Conservation (phyloP, 164 flowering plant genomes). For the Nymphaea thermarum region DNA sequence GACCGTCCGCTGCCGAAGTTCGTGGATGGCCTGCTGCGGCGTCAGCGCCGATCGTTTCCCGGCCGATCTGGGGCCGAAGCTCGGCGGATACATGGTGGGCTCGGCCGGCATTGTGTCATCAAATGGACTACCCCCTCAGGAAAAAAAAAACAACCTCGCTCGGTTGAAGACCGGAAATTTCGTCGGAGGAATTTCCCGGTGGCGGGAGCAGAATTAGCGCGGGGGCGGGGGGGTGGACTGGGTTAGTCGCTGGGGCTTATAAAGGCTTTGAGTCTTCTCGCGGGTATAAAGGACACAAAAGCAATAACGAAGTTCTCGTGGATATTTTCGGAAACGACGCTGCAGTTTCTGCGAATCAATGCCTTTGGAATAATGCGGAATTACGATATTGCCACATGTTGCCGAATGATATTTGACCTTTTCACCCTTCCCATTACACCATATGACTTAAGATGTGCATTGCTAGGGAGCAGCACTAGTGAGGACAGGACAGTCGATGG, state of each 20-base stretch:
- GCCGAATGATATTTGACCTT: not conserved
- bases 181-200: not conserved
- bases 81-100: not conserved
- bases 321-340: not conserved
- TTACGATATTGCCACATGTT: not conserved
- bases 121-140: not conserved
- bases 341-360: no score
- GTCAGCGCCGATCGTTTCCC: slow-evolving; percentile 3
- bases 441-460: not conserved
- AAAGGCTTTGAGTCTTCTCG: not conserved
- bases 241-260: not conserved
- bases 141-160: no score
- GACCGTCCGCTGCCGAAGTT: slow-evolving; percentile 50
- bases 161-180: not conserved
- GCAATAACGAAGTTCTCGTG: not conserved
- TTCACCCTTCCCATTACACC: not conserved
- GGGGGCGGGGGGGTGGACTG: not conserved
- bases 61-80: not conserved
- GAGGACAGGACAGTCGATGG: not conserved
- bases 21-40: slow-evolving; percentile 20
- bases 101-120: not conserved
- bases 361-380: not conserved
- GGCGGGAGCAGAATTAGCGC: not conserved
- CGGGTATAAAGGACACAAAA: not conserved
- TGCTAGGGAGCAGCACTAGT: not conserved